Percentiles rank a stretch among this genome's conserved stretches.
Conservation (phyloP, 2,329 filamentous ascomycete species). For the Xylariales sp. region DNA sequence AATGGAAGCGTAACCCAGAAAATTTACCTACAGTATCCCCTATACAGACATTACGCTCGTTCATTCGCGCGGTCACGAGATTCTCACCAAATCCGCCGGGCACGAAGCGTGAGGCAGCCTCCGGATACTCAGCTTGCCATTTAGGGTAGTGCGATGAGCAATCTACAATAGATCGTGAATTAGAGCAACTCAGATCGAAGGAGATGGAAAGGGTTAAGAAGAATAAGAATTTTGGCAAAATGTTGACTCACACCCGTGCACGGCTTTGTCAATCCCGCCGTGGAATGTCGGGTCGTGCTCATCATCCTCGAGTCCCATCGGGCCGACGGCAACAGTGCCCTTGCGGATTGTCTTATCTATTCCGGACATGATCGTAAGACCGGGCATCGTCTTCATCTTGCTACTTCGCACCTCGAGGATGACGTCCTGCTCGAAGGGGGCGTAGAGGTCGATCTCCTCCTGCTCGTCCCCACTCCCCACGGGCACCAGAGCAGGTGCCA, state of each 20-base stretch:
- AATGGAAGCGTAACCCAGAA: too few species aligned
- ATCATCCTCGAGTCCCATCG: conserved; percentile 51
- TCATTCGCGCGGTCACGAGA: conserved; percentile 52
- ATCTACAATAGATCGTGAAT: conserved; percentile 35
- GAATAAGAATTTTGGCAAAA: too few species aligned
- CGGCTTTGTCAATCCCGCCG: conserved; percentile 59
- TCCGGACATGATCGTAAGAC: conserved; percentile 46
- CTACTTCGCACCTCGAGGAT: conserved; percentile 54
- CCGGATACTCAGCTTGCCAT: conserved; percentile 51
- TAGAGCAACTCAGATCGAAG: background rate
- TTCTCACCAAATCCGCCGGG: conserved; percentile 64
- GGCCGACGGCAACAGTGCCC: conserved; percentile 40
- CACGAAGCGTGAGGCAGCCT: conserved; percentile 44
- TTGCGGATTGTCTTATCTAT: conserved; percentile 49
- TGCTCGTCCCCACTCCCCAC: too few species aligned
- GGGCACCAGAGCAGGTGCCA: conserved; percentile 18
- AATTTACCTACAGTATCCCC: conserved; percentile 51
- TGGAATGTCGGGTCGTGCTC: conserved; percentile 61
- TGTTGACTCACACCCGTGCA: conserved; percentile 48
- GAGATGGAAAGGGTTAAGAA: background rate
- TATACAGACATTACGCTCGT: conserved; percentile 62
- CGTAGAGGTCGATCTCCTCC: conserved; percentile 31
- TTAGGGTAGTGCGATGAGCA: conserved; percentile 53
- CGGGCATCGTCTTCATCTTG: conserved; percentile 50
- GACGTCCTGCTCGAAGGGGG: conserved; percentile 41